Evolutionary conservation across 179 eudicot species (phyloP), one percentile per base, ranked within the genome.

Genomic region (Nepenthes alata): DNA sequence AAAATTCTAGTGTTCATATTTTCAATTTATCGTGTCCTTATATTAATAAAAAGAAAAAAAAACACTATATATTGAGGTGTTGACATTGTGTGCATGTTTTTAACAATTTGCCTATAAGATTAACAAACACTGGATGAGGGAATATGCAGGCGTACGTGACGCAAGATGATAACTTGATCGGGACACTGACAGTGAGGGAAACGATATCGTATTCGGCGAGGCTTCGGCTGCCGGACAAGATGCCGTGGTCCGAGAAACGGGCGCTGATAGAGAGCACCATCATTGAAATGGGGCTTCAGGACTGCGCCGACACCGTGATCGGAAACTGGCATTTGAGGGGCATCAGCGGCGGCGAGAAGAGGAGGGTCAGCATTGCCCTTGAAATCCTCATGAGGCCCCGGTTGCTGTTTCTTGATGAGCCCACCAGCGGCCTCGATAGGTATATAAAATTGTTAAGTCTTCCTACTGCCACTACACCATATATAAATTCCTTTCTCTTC

Each of bases 311-410:
- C 64, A 94, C 99, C 0, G 97, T 90, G 1, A 71, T 94, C 3
- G 99, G 99, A 25, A 94, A 94, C 65, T 94, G 99, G 99, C 99
- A 94, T 68, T 71, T 94, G 70, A 84, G 99, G 5, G 99, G 99
- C 3, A 76, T 94, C 41, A 94, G 99, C 13, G 99, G 99, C 0
- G 99, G 99, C 2, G 99, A 94, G 62, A 94, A 81, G 72, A 74
- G 97, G 16, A 70, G 99, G 39, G 97, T 94, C 37, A 94, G 99
- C 70, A 94, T 94, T 53, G 97, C 95, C 37, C 69, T 94, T 34
- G 99, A 94, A 75, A 83, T 94, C 71, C 84, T 94, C 25, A 94
- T 87, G 97, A 76, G 99, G 58, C 99, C 99, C 0, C 70, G 97
- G 35, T 65, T 94, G 51, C 95, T 94, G 55, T 94, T 94, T 62